These are phyloP conservation scores for Petunia axillaris DNA, from an alignment of 257 asterid species.

Conservation along the genomic window DNA sequence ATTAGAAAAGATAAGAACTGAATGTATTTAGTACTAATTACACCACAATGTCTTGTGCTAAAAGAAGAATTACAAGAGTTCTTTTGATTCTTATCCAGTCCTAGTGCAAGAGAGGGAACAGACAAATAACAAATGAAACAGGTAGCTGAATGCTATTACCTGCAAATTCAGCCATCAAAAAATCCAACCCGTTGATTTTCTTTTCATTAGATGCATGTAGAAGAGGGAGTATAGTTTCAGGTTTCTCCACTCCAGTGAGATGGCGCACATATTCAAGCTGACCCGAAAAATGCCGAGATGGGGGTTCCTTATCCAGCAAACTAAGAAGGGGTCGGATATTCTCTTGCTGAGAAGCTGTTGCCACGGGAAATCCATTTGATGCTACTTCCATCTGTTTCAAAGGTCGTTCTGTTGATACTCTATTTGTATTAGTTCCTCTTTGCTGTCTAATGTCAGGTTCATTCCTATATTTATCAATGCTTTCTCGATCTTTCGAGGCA, in stretches of 20 bases:
- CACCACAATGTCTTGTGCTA: constrained; percentile 15
- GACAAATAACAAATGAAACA: constrained; percentile 17
- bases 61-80: not conserved
- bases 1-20: not conserved
- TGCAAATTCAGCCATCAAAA: constrained; percentile 96
- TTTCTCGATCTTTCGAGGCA: constrained; percentile 41
- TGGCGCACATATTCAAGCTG: constrained; percentile 95
- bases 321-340: constrained; percentile 88
- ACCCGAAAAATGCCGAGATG: constrained; percentile 93
- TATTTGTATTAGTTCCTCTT: constrained; percentile 56
- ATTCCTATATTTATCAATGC: constrained; percentile 53
- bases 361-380: constrained; percentile 63
- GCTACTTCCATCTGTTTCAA: constrained; percentile 22
- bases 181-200: constrained; percentile 85
- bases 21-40: not conserved
- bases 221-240: constrained; percentile 63
- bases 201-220: constrained; percentile 56
- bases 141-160: constrained; percentile 48
- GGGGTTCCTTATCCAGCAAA: constrained; percentile 95
- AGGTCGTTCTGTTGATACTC: constrained; percentile 60
- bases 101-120: not conserved
- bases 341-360: constrained; percentile 65
- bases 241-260: constrained; percentile 88
- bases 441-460: constrained; percentile 72
- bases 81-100: not conserved